Evolutionary conservation across 345 rosid species (phyloP).

Genomic region (Eucalyptus grandis): DNA sequence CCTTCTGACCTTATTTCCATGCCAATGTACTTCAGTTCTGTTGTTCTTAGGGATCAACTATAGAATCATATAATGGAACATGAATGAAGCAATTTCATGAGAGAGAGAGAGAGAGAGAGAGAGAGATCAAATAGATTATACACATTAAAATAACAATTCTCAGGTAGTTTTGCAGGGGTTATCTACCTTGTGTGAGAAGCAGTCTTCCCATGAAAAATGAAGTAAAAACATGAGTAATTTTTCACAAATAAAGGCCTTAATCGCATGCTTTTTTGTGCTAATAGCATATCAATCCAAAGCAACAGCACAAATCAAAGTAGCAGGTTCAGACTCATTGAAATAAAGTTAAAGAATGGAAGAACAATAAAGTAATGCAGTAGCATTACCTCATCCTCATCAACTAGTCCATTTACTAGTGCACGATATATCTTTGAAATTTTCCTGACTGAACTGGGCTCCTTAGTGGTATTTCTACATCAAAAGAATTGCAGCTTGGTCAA

Average conservation of each 20-base stretch:
- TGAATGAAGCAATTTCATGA: too few species aligned
- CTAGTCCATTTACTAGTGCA: constrained; percentile 56
- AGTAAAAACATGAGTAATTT: neutral
- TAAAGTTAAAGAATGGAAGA: neutral
- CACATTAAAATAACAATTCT: too few species aligned
- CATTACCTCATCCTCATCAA: constrained; percentile 56
- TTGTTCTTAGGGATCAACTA: too few species aligned
- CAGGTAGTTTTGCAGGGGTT: neutral
- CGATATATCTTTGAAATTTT: constrained; percentile 67
- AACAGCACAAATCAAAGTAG: neutral
- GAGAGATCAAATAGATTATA: too few species aligned
- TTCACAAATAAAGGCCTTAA: neutral
- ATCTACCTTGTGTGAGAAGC: neutral
- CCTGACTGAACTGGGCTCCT: constrained; percentile 18
- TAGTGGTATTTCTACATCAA: constrained; percentile 1
- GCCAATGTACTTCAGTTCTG: too few species aligned
- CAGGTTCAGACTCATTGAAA: neutral
- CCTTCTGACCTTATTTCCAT: too few species aligned
- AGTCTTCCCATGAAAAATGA: neutral
- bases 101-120: too few species aligned
- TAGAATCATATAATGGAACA: too few species aligned
- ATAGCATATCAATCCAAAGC: neutral
- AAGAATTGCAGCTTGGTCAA: neutral
- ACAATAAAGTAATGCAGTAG: neutral
- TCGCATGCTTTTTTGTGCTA: neutral